Percentiles rank a stretch among this genome's conserved stretches.
phyloP scores from a whole-genome alignment of 169 alveolate species.

The Cryptosporidium bovis region DNA sequence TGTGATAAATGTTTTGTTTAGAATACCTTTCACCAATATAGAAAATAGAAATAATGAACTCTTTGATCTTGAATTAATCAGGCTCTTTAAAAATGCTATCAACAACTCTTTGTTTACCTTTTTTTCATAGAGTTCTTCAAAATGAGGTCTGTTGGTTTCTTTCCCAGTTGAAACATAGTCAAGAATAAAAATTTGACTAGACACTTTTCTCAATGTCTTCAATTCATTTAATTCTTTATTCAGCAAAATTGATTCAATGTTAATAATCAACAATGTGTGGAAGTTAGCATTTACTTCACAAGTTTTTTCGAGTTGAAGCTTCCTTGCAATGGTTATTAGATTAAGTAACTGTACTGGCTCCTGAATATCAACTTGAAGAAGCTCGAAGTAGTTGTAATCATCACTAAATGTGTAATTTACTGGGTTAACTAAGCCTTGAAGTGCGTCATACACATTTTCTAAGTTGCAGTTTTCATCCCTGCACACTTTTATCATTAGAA shows the following conservation, averaged over 20 bases:
- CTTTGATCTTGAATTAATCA: neutral
- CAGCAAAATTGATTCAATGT: constrained; percentile 25
- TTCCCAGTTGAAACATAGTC: neutral
- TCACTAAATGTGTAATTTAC: neutral
- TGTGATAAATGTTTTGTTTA: constrained; percentile 7
- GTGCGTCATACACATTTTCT: constrained; percentile 21
- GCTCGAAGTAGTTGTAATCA: neutral
- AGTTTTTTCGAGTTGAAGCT: constrained; percentile 43
- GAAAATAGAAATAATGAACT: constrained; percentile 1
- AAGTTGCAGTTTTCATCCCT: constrained; percentile 3
- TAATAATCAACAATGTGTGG: constrained; percentile 39
- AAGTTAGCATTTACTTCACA: neutral
- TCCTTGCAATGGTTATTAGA: constrained; percentile 50
- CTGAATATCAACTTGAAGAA: constrained; percentile 45
- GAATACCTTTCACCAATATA: constrained; percentile 2
- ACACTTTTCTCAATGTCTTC: neutral
- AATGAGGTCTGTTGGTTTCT: neutral
- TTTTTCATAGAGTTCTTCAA: neutral
- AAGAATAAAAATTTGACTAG: constrained; percentile 16
- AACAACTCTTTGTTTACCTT: neutral
- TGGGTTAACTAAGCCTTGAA: constrained; percentile 59
- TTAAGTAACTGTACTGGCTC: constrained; percentile 55
- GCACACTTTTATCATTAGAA: constrained; percentile 1
- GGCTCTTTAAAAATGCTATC: neutral
- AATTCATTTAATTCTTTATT: constrained; percentile 4